Conservation (phyloP, 148 eudicot species). For the Drosera capensis region DNA sequence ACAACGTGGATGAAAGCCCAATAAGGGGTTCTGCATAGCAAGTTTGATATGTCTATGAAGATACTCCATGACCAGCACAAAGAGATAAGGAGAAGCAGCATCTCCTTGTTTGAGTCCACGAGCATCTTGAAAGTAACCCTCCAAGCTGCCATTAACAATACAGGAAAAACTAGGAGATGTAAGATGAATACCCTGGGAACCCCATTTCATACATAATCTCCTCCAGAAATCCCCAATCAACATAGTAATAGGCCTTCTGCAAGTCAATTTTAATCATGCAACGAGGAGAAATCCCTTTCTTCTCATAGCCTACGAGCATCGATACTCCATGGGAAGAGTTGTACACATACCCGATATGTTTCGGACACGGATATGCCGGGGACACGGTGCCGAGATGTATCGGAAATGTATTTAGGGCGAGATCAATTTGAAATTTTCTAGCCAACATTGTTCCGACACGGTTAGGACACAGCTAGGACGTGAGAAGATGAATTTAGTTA, state of each 20-base stretch:
- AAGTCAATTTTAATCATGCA: not conserved
- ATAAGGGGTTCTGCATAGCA: too few species aligned
- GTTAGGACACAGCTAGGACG: too few species aligned
- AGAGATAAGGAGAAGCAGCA: not conserved
- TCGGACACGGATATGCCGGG: too few species aligned
- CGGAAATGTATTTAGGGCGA: too few species aligned
- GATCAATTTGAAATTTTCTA: too few species aligned
- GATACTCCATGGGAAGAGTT: not conserved
- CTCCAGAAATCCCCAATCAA: not conserved
- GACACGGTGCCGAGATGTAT: too few species aligned
- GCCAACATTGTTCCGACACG: too few species aligned
- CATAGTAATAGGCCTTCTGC: not conserved
- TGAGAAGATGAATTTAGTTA: too few species aligned
- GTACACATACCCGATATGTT: too few species aligned
- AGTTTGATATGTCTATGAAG: too few species aligned
- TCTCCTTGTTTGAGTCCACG: not conserved
- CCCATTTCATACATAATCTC: not conserved
- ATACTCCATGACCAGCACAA: too few species aligned
- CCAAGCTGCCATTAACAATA: not conserved
- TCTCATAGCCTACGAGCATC: not conserved
- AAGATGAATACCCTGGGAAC: not conserved
- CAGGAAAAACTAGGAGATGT: not conserved
- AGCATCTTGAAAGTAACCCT: not conserved
- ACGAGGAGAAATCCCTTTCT: not conserved
- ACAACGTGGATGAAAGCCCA: too few species aligned